Conservation (phyloP, 2,329 filamentous ascomycete genomes). For the Fonsecaea multimorphosa region DNA sequence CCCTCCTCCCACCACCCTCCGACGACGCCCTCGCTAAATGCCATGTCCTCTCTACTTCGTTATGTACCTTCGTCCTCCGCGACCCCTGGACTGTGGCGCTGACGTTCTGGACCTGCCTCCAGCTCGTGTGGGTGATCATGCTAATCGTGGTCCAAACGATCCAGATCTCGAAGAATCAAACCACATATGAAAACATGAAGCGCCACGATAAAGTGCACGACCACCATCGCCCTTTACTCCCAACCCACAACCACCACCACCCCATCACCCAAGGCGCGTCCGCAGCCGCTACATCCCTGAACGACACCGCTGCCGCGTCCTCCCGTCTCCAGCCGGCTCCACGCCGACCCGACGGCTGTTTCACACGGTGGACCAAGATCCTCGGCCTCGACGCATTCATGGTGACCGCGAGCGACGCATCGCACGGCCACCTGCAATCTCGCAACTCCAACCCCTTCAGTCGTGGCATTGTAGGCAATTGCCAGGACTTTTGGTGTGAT, state of each 20-base stretch:
- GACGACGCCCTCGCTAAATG: constrained; percentile 58
- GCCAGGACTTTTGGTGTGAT: constrained; percentile 96
- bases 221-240: constrained; percentile 49
- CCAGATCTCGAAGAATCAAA: constrained; percentile 89
- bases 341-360: constrained; percentile 66
- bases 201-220: constrained; percentile 52
- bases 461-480: constrained; percentile 82
- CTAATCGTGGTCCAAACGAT: constrained; percentile 91
- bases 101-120: constrained; percentile 77
- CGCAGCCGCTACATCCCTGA: constrained; percentile 43
- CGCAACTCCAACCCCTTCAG: constrained; percentile 79
- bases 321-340: constrained; percentile 57
- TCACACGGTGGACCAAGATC: constrained; percentile 80
- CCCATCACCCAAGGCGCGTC: constrained; percentile 48
- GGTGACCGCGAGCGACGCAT: constrained; percentile 79
- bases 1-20: constrained; percentile 9
- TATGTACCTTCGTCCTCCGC: constrained; percentile 78
- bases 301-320: constrained; percentile 37
- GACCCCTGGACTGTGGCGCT: constrained; percentile 86
- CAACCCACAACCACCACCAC: constrained; percentile 50
- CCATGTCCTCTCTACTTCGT: constrained; percentile 72
- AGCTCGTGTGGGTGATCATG: constrained; percentile 97
- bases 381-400: constrained; percentile 93
- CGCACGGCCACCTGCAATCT: constrained; percentile 53
- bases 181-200: constrained; percentile 96